Evolutionary conservation across 73 alveolate genomes (phyloP).

Genomic region (Paramecium biaurelia): DNA sequence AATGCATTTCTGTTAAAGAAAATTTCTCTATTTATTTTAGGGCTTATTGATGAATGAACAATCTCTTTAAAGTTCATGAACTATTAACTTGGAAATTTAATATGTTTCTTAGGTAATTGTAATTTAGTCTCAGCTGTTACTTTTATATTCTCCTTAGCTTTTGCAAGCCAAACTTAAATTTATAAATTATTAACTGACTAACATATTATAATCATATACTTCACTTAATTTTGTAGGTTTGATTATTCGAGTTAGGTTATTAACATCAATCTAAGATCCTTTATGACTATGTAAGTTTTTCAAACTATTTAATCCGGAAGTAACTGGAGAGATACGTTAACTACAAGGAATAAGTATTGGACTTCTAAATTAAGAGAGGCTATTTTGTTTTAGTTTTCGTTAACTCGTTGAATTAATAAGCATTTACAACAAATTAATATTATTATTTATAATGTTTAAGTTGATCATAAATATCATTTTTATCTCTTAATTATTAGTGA

Average conservation of each 20-base stretch:
- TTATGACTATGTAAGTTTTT: not conserved
- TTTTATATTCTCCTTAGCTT: not conserved
- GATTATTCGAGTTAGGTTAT: not conserved
- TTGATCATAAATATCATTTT: too few relatives aligned
- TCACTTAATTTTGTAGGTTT: not conserved
- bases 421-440: not conserved
- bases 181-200: not conserved
- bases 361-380: not conserved
- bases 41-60: not conserved
- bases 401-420: not conserved
- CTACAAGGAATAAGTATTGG: not conserved
- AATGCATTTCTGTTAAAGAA: not conserved
- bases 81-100: not conserved
- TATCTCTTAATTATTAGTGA: not conserved
- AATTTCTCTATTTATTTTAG: not conserved
- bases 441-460: not conserved
- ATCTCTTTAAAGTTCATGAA: not conserved
- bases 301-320: not conserved
- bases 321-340: not conserved
- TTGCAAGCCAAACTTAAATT: not conserved
- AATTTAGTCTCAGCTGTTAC: not conserved
- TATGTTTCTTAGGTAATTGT: not conserved
- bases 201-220: not conserved
- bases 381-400: not conserved
- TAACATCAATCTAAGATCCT: not conserved